These are phyloP conservation scores for Aspergillus bombycis DNA, from an alignment of 2,329 filamentous ascomycete genomes.

Conservation along the genomic window DNA sequence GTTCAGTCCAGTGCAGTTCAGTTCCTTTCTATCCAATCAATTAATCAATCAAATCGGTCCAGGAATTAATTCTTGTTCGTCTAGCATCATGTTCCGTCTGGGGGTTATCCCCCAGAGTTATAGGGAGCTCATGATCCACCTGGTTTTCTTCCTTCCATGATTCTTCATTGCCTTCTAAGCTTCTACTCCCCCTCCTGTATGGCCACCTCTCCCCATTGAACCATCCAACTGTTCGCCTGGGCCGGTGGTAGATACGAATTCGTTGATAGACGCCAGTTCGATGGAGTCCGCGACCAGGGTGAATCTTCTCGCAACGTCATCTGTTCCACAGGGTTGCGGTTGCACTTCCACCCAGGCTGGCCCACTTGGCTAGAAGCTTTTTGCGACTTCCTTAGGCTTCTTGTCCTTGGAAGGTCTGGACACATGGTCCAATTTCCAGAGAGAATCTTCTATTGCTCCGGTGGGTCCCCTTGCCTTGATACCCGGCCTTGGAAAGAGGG, in stretches of 20 bases:
- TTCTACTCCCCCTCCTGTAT: not conserved
- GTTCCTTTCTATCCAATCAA: too few relatives aligned
- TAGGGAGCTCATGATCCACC: not conserved
- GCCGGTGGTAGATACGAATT: not conserved
- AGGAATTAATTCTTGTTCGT: too few relatives aligned
- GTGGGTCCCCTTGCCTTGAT: not conserved
- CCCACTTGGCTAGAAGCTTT: not conserved
- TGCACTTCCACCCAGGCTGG: not conserved
- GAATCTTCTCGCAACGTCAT: not conserved
- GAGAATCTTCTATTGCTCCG: not conserved
- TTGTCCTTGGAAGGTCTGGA: not conserved
- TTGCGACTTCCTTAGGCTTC: not conserved
- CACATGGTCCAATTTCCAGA: not conserved
- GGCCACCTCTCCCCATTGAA: not conserved
- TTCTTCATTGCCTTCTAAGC: not conserved
- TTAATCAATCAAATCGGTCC: too few relatives aligned
- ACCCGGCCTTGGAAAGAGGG: not conserved
- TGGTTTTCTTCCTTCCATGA: not conserved
- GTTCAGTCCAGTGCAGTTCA: not conserved
- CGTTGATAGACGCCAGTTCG: not conserved
- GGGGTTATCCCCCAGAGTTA: not conserved
- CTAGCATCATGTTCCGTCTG: not conserved
- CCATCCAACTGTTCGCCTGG: not conserved
- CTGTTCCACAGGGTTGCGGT: not conserved
- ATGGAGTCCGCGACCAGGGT: not conserved